phyloP scores from a whole-genome alignment of 2,329 filamentous ascomycete species.

The Epichloe bromicola region DNA sequence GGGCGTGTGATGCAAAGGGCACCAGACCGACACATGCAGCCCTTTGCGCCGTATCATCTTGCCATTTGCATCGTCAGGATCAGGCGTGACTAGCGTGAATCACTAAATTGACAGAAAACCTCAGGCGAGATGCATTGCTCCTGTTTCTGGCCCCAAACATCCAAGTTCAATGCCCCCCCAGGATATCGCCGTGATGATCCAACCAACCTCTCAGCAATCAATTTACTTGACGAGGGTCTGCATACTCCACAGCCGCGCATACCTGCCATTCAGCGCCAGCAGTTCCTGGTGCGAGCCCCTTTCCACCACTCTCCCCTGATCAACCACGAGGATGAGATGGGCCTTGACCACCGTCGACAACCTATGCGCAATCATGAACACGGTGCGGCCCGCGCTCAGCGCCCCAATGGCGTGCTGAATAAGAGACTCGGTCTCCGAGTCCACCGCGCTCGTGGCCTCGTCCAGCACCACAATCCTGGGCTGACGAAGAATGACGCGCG shows the following conservation, averaged over 20 bases:
- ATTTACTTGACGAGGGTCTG: conserved; percentile 16
- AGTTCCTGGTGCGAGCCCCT: conserved; percentile 37
- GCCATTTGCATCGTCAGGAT: no score
- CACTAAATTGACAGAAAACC: no score
- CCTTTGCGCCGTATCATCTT: no score
- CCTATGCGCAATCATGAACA: conserved; percentile 36
- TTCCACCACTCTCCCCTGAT: conserved; percentile 37
- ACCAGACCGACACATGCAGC: no score
- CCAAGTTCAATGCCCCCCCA: no score
- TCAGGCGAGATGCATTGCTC: no score
- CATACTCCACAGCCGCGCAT: conserved; percentile 37
- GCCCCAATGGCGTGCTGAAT: conserved; percentile 33
- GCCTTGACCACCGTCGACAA: conserved; percentile 29
- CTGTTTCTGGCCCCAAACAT: no score
- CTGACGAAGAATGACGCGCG: conserved; percentile 21
- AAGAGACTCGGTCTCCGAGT: conserved; percentile 28
- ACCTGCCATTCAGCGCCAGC: conserved; percentile 33
- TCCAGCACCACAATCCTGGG: conserved; percentile 26
- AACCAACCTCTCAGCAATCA: background rate
- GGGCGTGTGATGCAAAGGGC: no score
- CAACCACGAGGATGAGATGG: conserved; percentile 39
- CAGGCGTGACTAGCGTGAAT: no score
- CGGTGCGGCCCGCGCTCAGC: conserved; percentile 35
- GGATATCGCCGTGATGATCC: no score
- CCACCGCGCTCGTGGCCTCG: conserved; percentile 38